phyloP scores from a whole-genome alignment of 2,329 filamentous ascomycete species.

The Alternaria ethzedia region DNA sequence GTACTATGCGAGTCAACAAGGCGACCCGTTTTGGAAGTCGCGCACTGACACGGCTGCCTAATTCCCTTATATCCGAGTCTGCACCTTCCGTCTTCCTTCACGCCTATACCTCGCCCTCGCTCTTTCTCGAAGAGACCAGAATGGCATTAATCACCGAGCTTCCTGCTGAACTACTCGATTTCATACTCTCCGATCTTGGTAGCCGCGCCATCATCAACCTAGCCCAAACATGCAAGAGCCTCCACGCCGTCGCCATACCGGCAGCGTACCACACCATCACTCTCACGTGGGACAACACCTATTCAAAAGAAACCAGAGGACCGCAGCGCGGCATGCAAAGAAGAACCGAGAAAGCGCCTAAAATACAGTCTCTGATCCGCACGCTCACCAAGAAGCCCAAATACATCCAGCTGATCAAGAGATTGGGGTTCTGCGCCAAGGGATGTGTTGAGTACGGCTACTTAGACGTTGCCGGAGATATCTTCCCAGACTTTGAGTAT shows the following conservation, averaged over 20 bases:
- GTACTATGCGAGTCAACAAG: not conserved
- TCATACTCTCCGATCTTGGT: not conserved
- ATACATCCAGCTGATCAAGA: not conserved
- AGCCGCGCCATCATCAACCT: not conserved
- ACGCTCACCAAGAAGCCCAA: not conserved
- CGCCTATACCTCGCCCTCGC: not conserved
- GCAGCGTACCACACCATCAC: not conserved
- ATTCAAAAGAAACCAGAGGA: not conserved
- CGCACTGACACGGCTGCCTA: not conserved
- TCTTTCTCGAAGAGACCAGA: not conserved
- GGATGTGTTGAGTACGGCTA: not conserved
- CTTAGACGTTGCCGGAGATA: not conserved
- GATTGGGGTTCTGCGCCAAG: not conserved
- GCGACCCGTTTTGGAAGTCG: not conserved
- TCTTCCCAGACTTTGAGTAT: not conserved
- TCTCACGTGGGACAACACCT: not conserved
- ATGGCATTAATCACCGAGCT: not conserved
- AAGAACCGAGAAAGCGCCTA: not conserved
- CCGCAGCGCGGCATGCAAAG: not conserved
- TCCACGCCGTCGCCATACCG: not conserved
- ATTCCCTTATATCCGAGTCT: not conserved
- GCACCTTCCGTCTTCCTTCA: not conserved
- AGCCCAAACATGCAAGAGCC: not conserved
- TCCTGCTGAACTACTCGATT: constrained; percentile 1
- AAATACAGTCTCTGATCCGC: not conserved